Conservation (phyloP, 805 yeast genomes). For the Zygotorulaspora danielsina region DNA sequence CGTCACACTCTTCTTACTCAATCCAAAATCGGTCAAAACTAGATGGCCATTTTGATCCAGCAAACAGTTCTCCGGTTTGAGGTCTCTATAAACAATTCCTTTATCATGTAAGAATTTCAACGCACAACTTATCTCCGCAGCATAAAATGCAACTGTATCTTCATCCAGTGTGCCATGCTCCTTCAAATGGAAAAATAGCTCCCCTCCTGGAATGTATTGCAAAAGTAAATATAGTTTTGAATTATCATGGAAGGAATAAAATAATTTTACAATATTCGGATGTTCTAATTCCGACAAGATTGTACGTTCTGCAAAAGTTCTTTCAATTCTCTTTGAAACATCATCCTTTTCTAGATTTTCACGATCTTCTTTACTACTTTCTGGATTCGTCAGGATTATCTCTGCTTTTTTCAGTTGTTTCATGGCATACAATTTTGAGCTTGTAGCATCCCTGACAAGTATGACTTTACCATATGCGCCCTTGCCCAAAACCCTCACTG, state of each 20-base stretch:
- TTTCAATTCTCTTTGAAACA: constrained; percentile 51
- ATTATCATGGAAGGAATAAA: constrained; percentile 78
- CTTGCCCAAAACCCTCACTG: constrained; percentile 71
- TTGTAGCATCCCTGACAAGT: constrained; percentile 59
- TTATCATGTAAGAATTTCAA: constrained; percentile 67
- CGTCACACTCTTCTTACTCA: constrained; percentile 44
- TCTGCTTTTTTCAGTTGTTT: constrained; percentile 81
- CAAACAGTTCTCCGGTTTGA: constrained; percentile 87
- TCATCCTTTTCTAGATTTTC: constrained; percentile 12
- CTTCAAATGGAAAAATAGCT: constrained; percentile 49
- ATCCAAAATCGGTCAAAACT: constrained; percentile 77
- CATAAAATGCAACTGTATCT: constrained; percentile 67
- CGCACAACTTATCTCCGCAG: constrained; percentile 78
- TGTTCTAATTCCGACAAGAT: constrained; percentile 69
- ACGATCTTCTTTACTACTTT: constrained; percentile 13
- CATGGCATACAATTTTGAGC: constrained; percentile 74
- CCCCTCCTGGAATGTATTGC: constrained; percentile 89
- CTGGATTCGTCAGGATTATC: constrained; percentile 47
- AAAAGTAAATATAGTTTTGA: constrained; percentile 68
- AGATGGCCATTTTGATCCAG: constrained; percentile 74
- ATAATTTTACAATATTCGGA: constrained; percentile 76
- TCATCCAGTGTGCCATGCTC: constrained; percentile 47
- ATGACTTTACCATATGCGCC: constrained; percentile 90
- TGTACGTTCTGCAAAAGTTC: constrained; percentile 76
- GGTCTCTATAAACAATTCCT: constrained; percentile 82